These are phyloP conservation scores for Epichloe baconii DNA, from an alignment of 2,329 filamentous ascomycete species.

Conservation along the genomic window DNA sequence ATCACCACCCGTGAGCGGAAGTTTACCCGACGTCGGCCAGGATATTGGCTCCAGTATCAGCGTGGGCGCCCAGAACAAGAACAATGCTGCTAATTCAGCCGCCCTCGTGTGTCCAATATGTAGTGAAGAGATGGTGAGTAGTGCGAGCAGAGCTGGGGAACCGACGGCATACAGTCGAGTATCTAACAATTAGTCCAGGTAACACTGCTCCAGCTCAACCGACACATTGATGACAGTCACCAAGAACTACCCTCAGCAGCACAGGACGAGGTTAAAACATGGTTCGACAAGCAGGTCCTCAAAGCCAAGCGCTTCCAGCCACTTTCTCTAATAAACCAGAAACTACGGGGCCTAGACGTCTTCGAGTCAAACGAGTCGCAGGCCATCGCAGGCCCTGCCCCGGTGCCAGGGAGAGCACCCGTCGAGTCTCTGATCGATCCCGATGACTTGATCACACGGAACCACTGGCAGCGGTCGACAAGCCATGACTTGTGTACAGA, in stretches of 20 bases:
- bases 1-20: constrained; percentile 47
- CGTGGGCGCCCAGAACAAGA: constrained; percentile 40
- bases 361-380: constrained; percentile 79
- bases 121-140: constrained; percentile 83
- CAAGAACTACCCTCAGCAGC: constrained; percentile 78
- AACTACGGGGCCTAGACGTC: constrained; percentile 80
- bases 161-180: neutral
- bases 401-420: constrained; percentile 23
- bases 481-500: constrained; percentile 75
- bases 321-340: constrained; percentile 82
- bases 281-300: constrained; percentile 89
- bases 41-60: constrained; percentile 75
- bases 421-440: constrained; percentile 49
- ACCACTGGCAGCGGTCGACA: constrained; percentile 76
- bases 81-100: constrained; percentile 35
- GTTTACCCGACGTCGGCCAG: constrained; percentile 57
- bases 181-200: constrained; percentile 38
- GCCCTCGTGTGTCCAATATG: constrained; percentile 93
- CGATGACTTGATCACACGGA: constrained; percentile 75
- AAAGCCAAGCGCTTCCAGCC: constrained; percentile 92
- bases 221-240: constrained; percentile 73
- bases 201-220: constrained; percentile 84
- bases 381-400: constrained; percentile 18
- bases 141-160: neutral
- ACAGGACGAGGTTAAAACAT: constrained; percentile 91